Evolutionary conservation across 495 filamentous ascomycete species (phyloP).

Genomic region (Penicillium lagena): DNA sequence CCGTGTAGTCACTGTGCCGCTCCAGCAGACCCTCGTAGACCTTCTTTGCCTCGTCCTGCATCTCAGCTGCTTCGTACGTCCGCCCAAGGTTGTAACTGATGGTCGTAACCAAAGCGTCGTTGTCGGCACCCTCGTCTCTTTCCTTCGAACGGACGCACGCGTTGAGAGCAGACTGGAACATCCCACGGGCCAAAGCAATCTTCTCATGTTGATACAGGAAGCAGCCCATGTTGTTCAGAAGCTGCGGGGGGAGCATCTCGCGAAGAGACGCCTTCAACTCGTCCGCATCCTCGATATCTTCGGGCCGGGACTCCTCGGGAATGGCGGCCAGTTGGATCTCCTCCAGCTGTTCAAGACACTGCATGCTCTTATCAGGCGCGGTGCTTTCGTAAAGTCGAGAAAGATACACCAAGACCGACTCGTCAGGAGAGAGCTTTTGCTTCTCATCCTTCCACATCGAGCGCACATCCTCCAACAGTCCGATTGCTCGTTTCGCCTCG

Average conservation of each 20-base stretch:
- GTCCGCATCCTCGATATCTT: constrained; percentile 59
- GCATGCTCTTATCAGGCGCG: constrained; percentile 80
- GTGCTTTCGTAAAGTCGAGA: constrained; percentile 83
- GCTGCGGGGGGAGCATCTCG: constrained; percentile 74
- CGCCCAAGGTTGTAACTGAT: constrained; percentile 95
- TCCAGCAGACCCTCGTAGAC: constrained; percentile 79
- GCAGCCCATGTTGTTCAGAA: constrained; percentile 95
- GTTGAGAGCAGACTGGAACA: constrained; percentile 82
- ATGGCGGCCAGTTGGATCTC: constrained; percentile 74
- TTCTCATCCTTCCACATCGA: constrained; percentile 86
- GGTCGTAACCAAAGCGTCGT: constrained; percentile 83
- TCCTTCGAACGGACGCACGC: constrained; percentile 71
- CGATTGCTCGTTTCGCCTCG: constrained; percentile 77
- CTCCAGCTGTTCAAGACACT: constrained; percentile 86
- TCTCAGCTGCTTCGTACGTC: constrained; percentile 82
- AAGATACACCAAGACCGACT: constrained; percentile 87
- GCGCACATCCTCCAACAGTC: constrained; percentile 75
- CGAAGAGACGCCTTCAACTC: constrained; percentile 54
- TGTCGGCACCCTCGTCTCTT: constrained; percentile 57
- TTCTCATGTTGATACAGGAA: constrained; percentile 87
- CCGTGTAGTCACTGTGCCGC: constrained; percentile 83
- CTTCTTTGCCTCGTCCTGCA: constrained; percentile 74
- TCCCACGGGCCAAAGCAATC: constrained; percentile 68
- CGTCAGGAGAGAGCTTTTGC: constrained; percentile 70
- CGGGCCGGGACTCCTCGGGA: constrained; percentile 57